Evolutionary conservation across 805 yeast species (phyloP).

Genomic region (Candida succiphila): DNA sequence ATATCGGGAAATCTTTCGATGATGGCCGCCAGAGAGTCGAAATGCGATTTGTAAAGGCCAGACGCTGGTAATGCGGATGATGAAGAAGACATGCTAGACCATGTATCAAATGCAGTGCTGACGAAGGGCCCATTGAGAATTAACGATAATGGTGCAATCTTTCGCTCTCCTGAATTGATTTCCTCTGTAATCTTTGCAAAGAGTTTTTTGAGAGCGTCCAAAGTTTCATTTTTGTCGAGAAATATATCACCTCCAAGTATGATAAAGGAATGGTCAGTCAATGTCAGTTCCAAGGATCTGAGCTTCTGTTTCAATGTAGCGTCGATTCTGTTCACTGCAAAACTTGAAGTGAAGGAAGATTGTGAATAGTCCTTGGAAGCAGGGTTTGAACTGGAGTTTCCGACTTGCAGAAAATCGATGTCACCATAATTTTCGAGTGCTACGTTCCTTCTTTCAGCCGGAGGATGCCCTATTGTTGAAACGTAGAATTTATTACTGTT

Average conservation of each 20-base stretch:
- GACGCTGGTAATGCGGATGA: conserved; percentile 37
- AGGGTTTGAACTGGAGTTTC: neutral
- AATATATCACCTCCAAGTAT: conserved; percentile 68
- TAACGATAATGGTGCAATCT: conserved; percentile 49
- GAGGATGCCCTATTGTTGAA: conserved; percentile 75
- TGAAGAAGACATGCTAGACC: conserved; percentile 38
- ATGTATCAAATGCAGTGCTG: conserved; percentile 52
- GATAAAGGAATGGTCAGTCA: conserved; percentile 47
- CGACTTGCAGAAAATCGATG: conserved; percentile 45
- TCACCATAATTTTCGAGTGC: conserved; percentile 70
- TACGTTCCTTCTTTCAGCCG: conserved; percentile 63
- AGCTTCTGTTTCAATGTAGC: conserved; percentile 45
- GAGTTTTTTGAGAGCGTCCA: conserved; percentile 59
- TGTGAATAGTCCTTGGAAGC: neutral
- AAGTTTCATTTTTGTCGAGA: conserved; percentile 46
- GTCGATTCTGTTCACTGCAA: conserved; percentile 44
- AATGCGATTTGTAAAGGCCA: conserved; percentile 50
- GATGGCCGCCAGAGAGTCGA: conserved; percentile 65
- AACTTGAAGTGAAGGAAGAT: conserved; percentile 1
- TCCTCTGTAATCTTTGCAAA: conserved; percentile 45
- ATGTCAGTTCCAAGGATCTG: conserved; percentile 43
- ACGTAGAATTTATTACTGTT: conserved; percentile 66
- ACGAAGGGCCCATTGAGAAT: conserved; percentile 76
- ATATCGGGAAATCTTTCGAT: conserved; percentile 50
- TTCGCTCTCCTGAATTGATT: conserved; percentile 18